Evolutionary conservation across 345 rosid species (phyloP).

Genomic region (Salix suchowensis): DNA sequence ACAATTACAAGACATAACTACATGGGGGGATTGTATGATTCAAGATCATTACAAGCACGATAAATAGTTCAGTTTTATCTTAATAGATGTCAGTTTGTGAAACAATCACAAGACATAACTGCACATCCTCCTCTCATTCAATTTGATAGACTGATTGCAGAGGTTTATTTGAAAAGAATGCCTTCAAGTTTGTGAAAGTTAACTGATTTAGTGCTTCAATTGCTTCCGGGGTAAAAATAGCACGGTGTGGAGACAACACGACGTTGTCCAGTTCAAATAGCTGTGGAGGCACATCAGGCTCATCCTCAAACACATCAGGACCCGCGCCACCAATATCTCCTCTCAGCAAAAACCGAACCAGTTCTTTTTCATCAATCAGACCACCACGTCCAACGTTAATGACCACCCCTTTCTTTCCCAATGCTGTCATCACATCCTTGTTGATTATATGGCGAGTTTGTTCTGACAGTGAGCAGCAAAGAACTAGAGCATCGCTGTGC

Average conservation of each 20-base stretch:
- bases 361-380: constrained; percentile 16
- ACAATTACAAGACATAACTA: background rate
- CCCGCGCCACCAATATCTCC: constrained; percentile 22
- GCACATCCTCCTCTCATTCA: background rate
- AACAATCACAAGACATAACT: background rate
- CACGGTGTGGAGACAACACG: constrained; percentile 19
- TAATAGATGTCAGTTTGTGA: background rate
- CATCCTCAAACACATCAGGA: constrained; percentile 25
- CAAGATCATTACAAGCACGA: background rate
- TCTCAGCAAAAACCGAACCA: constrained; percentile 15
- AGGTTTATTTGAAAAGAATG: constrained; percentile 18
- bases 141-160: constrained; percentile 2
- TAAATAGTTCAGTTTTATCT: background rate
- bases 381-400: constrained; percentile 21
- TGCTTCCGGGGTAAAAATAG: constrained; percentile 11
- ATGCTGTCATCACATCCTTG: constrained; percentile 8
- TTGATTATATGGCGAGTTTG: constrained; percentile 11
- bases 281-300: constrained; percentile 15
- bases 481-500: constrained; percentile 11
- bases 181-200: constrained; percentile 11
- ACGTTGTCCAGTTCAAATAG: constrained; percentile 17
- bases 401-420: constrained; percentile 19
- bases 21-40: background rate
- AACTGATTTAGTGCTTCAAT: background rate
- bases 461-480: constrained; percentile 4